These are phyloP conservation scores for Monosporozyma aquatica DNA, from an alignment of 805 yeast genomes.

Conservation along the genomic window DNA sequence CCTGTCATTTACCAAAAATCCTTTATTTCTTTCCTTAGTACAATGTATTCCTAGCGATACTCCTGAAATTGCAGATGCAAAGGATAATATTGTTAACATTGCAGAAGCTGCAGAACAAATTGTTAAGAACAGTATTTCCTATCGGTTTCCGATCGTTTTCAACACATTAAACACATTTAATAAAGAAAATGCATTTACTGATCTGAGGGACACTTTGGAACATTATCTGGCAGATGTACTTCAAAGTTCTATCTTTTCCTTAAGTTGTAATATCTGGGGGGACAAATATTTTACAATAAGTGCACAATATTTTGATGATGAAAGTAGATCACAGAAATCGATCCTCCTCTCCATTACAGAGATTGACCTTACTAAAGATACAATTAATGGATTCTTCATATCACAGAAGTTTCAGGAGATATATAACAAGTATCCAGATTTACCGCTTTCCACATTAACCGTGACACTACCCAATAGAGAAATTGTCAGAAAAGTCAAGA, in stretches of 20 bases:
- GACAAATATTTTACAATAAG: constrained; percentile 6
- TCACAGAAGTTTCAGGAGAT: constrained; percentile 2
- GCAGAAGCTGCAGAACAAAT: constrained; percentile 6
- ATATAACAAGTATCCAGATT: constrained; percentile 4
- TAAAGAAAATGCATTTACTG: neutral
- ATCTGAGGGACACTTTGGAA: neutral
- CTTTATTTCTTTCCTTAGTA: constrained; percentile 5
- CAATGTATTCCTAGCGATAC: constrained; percentile 1
- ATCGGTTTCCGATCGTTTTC: constrained; percentile 1
- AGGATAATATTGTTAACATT: constrained; percentile 1
- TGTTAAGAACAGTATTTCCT: neutral
- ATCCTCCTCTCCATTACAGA: constrained; percentile 7
- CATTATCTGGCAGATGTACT: neutral
- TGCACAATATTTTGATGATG: constrained; percentile 9
- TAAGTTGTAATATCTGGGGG: constrained; percentile 7
- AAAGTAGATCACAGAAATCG: constrained; percentile 1
- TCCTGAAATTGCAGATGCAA: neutral
- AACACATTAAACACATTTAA: neutral
- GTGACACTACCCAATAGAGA: constrained; percentile 6
- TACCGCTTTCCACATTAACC: constrained; percentile 5
- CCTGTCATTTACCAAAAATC: constrained; percentile 4
- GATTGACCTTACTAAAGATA: neutral
- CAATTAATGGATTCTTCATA: neutral
- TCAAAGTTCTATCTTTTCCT: constrained; percentile 5
- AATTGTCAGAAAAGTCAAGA: neutral